phyloP scores from a whole-genome alignment of 2,329 filamentous ascomycete species.

The Conoideocrella luteorostrata region DNA sequence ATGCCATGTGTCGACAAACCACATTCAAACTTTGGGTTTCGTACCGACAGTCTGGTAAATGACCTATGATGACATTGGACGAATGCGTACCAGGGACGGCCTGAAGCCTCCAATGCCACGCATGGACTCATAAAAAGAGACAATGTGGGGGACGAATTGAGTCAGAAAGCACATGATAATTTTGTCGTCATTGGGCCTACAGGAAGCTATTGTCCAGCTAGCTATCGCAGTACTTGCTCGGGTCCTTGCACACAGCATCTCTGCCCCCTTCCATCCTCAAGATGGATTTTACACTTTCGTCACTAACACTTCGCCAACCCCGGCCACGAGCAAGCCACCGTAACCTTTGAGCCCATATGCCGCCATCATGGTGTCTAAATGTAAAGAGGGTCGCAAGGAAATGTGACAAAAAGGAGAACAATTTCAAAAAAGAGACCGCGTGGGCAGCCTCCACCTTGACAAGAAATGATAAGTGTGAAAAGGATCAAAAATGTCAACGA shows the following conservation, averaged over 20 bases:
- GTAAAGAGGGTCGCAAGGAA: neutral
- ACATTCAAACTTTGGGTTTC: neutral
- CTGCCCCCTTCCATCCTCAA: neutral
- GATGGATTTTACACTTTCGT: neutral
- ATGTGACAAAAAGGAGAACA: neutral
- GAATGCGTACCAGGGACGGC: no score
- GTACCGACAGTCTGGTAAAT: neutral
- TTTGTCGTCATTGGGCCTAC: neutral
- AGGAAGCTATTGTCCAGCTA: neutral
- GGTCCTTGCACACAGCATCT: neutral
- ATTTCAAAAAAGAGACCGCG: neutral
- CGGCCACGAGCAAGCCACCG: neutral
- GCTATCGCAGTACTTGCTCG: neutral
- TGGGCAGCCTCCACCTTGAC: neutral
- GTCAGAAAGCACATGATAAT: neutral
- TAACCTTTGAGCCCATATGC: neutral
- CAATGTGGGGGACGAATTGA: no score
- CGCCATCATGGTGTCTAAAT: neutral
- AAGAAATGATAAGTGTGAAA: neutral
- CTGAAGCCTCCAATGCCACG: no score
- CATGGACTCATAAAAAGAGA: no score
- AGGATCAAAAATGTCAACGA: neutral
- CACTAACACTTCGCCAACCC: neutral
- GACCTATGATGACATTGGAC: neutral
- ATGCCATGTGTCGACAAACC: neutral